These are phyloP conservation scores for Termitomyces sp. DNA, from an alignment of 768 basidiomycete species.

Conservation along the genomic window DNA sequence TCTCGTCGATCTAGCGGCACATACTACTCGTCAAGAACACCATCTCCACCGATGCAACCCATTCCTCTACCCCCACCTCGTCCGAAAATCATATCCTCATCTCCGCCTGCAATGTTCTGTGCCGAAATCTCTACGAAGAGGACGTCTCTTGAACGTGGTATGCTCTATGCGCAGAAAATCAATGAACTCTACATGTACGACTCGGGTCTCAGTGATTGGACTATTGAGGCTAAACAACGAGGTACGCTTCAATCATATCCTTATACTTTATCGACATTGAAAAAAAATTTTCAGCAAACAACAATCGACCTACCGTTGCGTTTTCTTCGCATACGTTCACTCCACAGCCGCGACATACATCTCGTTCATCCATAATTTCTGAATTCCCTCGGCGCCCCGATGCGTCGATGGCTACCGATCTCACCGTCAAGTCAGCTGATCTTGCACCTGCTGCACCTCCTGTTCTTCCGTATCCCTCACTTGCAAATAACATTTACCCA, in stretches of 20 bases:
- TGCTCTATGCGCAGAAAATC: constrained; percentile 77
- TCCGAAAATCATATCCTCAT: constrained; percentile 31
- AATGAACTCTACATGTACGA: constrained; percentile 77
- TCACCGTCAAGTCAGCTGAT: constrained; percentile 49
- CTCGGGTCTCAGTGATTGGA: constrained; percentile 79
- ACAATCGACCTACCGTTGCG: constrained; percentile 29
- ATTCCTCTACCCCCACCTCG: constrained; percentile 19
- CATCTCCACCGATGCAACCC: constrained; percentile 29
- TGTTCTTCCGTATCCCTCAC: constrained; percentile 71
- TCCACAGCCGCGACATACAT: constrained; percentile 64
- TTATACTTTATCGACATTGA: constrained; percentile 2
- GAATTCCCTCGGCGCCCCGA: constrained; percentile 82
- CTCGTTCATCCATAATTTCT: constrained; percentile 69
- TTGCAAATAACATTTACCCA: constrained; percentile 41
- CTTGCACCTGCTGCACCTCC: constrained; percentile 55
- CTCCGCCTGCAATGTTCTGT: constrained; percentile 72
- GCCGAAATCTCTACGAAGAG: constrained; percentile 58
- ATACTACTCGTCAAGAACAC: constrained; percentile 35
- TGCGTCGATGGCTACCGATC: constrained; percentile 75
- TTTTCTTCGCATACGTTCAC: constrained; percentile 43
- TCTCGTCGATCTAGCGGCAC: constrained; percentile 31
- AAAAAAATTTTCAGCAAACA: constrained; percentile 22
- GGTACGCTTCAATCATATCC: constrained; percentile 37
- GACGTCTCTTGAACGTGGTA: constrained; percentile 64
- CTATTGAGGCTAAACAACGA: constrained; percentile 51